Conservation (phyloP, 2,329 filamentous ascomycete genomes). For the Fusarium incarnatum region DNA sequence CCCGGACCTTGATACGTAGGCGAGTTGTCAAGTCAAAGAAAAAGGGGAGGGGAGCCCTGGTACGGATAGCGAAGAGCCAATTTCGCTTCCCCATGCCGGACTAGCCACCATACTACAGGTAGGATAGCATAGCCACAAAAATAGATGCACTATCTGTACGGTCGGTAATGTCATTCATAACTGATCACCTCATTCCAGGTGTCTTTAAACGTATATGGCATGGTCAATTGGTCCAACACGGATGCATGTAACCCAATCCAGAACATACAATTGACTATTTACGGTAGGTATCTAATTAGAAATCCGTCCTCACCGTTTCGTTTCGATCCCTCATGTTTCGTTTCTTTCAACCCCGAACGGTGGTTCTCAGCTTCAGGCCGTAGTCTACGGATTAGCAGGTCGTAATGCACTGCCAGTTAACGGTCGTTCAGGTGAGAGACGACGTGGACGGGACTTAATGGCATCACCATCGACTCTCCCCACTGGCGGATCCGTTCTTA, state of each 20-base stretch:
- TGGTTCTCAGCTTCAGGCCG: slow-evolving; percentile 37
- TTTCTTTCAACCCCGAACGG: slow-evolving; percentile 17
- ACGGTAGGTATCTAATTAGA: background rate
- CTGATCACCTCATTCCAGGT: slow-evolving; percentile 1
- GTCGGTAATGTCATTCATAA: background rate
- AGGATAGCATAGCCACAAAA: slow-evolving; percentile 22
- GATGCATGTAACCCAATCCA: slow-evolving; percentile 14
- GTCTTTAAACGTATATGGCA: background rate
- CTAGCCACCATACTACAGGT: slow-evolving; percentile 32
- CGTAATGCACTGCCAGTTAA: background rate
- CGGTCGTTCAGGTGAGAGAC: slow-evolving; percentile 23
- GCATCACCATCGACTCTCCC: slow-evolving; percentile 3
- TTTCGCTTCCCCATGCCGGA: slow-evolving; percentile 42
- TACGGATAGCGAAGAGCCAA: slow-evolving; percentile 17
- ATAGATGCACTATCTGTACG: background rate
- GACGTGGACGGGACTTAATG: background rate
- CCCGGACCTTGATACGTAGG: background rate
- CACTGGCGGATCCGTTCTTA: slow-evolving; percentile 9
- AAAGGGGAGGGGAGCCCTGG: slow-evolving; percentile 21
- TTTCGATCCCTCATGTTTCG: slow-evolving; percentile 31
- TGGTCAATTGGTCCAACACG: slow-evolving; percentile 8
- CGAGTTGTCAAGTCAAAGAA: background rate
- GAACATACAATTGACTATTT: background rate
- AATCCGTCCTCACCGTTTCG: slow-evolving; percentile 29
- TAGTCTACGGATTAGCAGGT: background rate